Base-by-base conservation (phyloP, 1,284 basidiomycete species). In the Boletus austroedulis region DNA sequence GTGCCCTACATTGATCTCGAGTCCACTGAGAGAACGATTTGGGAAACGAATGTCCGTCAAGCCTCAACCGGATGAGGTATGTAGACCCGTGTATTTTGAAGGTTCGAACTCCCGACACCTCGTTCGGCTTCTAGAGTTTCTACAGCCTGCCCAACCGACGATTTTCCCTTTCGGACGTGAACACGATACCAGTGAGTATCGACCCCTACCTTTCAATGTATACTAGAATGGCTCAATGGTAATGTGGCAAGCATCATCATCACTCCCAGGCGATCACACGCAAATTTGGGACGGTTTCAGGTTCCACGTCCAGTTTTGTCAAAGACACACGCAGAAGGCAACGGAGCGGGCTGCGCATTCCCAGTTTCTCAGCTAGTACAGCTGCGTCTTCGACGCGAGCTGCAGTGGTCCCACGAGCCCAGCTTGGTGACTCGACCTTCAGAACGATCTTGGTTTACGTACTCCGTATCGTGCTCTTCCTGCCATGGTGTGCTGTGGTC, bases 401-500 rank as follows among this genome's bases (percentile, higher is more conserved):
- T 26, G n/a, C 50, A 38, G 44, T 19, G 19, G 9, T 17, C 34
- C 23, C 46, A 34, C 53, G 1, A 21, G 43, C 17, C 14, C 36
- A 49, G 21, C 26, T 6, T 17, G n/a, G 28, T 5, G 38, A 26
- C 28, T n/a, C 17, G 36, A 52, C 46, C 2, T 45, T 53, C 24
- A 1, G 32, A 11, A 40, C 5, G 26, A 52, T 58, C 41, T 23
- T 57, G 21, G 14, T 45, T 24, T 10, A 40, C 8, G 2, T 57
- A 1, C 34, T 72, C 29, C 68, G 67, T 5, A 17, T 74, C 19
- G 34, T 75, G 21, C 66, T 76, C 50, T 81, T 82, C 66, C 50
- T 80, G 10, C 80, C 80, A 15, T 82, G 81, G 81, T 81, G 78
- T 54, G 65, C 74, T 32, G 69, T 72, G 29, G 80, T 82, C 43